Base-by-base conservation (phyloP, 2,329 filamentous ascomycete genomes). In the Sarocladium brachiariae region DNA sequence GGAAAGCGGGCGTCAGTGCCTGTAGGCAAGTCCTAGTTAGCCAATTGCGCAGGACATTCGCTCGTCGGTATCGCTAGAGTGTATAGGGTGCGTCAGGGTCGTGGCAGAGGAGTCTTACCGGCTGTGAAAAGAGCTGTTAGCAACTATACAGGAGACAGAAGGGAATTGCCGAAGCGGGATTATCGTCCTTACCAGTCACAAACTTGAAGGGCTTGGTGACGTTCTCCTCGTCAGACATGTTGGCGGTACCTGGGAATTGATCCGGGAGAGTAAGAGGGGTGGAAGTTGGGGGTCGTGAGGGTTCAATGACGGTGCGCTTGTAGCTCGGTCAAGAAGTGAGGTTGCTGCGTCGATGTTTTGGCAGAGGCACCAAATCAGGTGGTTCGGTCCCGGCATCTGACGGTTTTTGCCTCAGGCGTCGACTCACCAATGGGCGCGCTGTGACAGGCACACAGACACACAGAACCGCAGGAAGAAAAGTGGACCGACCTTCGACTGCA, bases 141-240 rank as follows among this genome's bases (percentile, higher is more conserved):
- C 66, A 18, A 18, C 31, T 27, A 27, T 21, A 37, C 46, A 49
- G 31, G 33, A 49, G 30, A 25, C 19, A 49, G 18, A 16, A 30
- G 23, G 30, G 19, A 10, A 24, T 35, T 35, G 31, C 46, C 46
- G 46, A 55, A 62, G 64, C 65, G 65, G 65, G 63, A 65, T 65
- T 65, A 66, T 65, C 58, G 53, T 53, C 50, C 89, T 73, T 82
- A 96, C 91, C 92, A 77, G 92, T 97, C 68, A 97, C 93, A 78
- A 97, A 97, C 87, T 99, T 99, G 87, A 99, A 99, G 74, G 95
- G 95, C 85, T 96, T 99, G 76, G 91, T 96, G 62, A 80, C 78
- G 72, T 80, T 79, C 72, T 95, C 87, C 64, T 72, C 65, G 68
- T 83, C 78, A 66, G 89, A 85, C 68, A 88, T 88, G 65, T 95